Evolutionary conservation across 176 grass and related monocot genomes (phyloP), one percentile per base, ranked within the genome.

Genomic region (Pontederia paniculata): DNA sequence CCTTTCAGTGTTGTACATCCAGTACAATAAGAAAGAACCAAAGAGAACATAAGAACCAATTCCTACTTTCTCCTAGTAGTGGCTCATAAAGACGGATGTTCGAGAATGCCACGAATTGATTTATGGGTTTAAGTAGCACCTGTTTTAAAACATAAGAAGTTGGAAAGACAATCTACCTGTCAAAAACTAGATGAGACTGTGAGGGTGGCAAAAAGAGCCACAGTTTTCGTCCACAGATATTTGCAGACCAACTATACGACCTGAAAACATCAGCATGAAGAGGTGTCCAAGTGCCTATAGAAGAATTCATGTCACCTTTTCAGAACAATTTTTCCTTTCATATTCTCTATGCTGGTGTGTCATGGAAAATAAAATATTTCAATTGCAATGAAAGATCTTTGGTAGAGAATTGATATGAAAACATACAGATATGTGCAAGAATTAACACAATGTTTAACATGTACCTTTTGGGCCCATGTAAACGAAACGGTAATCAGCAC

Each of bases 181-280:
- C 74, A 81, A 83, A 83, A 55, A 96, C 55, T 78, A 80, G 65
- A 44, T 77, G 70, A 68, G 74, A 81, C 63, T 89, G 85, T 59
- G 85, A 84, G 73, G 90, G 82, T 65, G 77, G 53, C 63, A 96
- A 70, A 73, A 96, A 85, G 51, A 89, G 45, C 90, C 90, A 96
- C 60, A 42, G 64, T 73, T 96, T 96, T 81, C 72, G 80, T 21
- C 90, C 90, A 58, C 85, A 96, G 49, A 96, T 79, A 87, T 96
- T 96, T 81, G 82, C 90, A 15, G 85, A 96, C 90, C 82, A 96
- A 65, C 85, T 96, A 51, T 89, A 96, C 69, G 90, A 89, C 74
- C 79, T 79, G 69, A 96, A 96, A 71, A 96, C 90, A 74, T 89
- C 90, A 78, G 90, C 90, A 76, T 96, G 85, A 59, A 96, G 65